Evolutionary conservation across 768 basidiomycete genomes (phyloP).

Genomic region (Lactifluus echinatus): DNA sequence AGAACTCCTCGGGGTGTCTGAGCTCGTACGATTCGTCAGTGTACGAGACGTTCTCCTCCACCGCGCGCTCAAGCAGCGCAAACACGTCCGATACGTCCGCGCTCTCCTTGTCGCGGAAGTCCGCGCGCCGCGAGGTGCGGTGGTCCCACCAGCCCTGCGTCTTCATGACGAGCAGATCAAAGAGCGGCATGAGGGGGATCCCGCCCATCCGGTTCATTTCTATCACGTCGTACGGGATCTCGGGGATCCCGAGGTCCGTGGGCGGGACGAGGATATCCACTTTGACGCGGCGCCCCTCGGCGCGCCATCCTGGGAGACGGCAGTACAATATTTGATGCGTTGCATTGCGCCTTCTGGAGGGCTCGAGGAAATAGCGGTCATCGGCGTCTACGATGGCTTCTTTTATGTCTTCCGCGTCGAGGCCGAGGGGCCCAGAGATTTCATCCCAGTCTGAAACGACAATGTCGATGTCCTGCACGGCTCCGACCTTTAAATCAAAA

Average conservation of each 20-base stretch:
- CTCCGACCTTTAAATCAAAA: neutral
- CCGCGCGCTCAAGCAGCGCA: neutral
- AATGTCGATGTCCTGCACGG: constrained; percentile 4
- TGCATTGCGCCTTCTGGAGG: neutral
- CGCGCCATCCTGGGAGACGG: neutral
- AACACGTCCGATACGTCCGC: neutral
- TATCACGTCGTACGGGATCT: neutral
- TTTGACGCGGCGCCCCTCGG: neutral
- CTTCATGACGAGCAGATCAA: constrained; percentile 11
- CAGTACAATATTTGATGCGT: neutral
- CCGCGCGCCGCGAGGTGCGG: neutral
- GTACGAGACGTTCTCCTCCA: neutral
- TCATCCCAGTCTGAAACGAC: neutral
- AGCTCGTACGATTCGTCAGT: neutral
- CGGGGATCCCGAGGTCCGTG: neutral
- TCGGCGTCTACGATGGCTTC: neutral
- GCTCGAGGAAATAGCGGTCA: constrained; percentile 2
- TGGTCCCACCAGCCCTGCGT: constrained; percentile 7
- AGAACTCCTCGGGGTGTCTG: neutral
- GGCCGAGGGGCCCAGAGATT: neutral
- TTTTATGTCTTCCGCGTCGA: neutral
- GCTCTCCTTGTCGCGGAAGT: neutral
- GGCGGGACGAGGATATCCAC: constrained; percentile 11
- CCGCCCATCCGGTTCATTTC: neutral
- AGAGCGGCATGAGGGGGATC: constrained; percentile 8